Conservation (phyloP, 257 asterid species). For the Solanum sitiens region DNA sequence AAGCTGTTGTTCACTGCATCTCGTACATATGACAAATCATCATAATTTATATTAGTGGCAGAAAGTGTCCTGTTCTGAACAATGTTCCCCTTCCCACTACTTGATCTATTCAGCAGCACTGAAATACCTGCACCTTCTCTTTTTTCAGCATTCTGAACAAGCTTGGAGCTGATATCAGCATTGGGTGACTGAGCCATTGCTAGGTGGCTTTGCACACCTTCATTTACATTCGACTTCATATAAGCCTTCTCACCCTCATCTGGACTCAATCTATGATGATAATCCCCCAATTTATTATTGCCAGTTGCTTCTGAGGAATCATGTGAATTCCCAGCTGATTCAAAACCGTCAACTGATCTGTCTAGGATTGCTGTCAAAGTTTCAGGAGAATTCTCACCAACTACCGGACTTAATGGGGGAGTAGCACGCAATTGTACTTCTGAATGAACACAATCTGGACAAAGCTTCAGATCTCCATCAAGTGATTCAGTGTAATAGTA, state of each 20-base stretch:
- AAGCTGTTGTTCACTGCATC: slow-evolving; percentile 60
- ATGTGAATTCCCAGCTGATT: slow-evolving; percentile 16
- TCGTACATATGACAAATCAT: slow-evolving; percentile 67
- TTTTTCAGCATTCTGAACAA: slow-evolving; percentile 30
- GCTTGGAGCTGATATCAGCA: slow-evolving; percentile 10
- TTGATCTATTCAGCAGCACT: slow-evolving; percentile 51
- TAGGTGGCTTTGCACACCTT: slow-evolving; percentile 15
- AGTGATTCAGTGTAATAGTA: slow-evolving; percentile 22
- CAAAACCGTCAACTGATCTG: slow-evolving; percentile 19
- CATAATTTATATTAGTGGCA: slow-evolving; percentile 61
- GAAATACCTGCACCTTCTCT: slow-evolving; percentile 73
- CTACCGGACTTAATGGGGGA: slow-evolving; percentile 5
- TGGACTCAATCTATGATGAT: slow-evolving; percentile 12
- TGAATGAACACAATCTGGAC: slow-evolving; percentile 43
- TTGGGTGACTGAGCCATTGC: slow-evolving; percentile 15
- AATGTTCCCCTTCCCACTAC: slow-evolving; percentile 43
- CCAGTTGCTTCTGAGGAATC: slow-evolving; percentile 22
- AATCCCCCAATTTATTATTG: slow-evolving; percentile 16
- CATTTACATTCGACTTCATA: slow-evolving; percentile 11
- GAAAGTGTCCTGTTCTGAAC: slow-evolving; percentile 71
- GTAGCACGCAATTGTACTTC: slow-evolving; percentile 20
- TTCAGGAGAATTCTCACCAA: slow-evolving; percentile 18
- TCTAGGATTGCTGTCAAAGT: slow-evolving; percentile 15
- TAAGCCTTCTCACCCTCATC: slow-evolving; percentile 12
- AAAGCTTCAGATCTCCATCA: slow-evolving; percentile 44